A percentile compares a stretch with the other conserved stretches of the same genome.
These are phyloP conservation scores for Neopestalotiopsis sp. DNA, from an alignment of 2,329 filamentous ascomycete species.

Conservation along the genomic window DNA sequence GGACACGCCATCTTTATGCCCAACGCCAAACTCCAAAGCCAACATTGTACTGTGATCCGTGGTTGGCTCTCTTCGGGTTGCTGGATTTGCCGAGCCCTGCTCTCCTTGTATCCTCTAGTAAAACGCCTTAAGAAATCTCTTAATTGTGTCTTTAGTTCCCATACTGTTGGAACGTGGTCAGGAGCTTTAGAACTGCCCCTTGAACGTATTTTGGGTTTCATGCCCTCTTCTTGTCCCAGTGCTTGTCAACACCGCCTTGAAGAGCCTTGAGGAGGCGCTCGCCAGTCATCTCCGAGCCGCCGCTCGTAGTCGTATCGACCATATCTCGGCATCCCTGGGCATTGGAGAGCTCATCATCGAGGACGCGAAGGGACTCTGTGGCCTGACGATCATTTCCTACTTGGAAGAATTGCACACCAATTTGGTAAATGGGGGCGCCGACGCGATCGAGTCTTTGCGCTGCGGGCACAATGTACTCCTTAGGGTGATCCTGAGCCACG, in stretches of 20 bases:
- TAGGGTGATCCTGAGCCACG: constrained; percentile 78
- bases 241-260: constrained; percentile 75
- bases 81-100: too few relatives aligned
- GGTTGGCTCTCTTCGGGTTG: too few relatives aligned
- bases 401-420: constrained; percentile 96
- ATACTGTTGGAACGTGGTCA: neutral
- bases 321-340: constrained; percentile 76
- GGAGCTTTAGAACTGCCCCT: neutral
- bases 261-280: constrained; percentile 83
- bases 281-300: constrained; percentile 59
- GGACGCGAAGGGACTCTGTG: constrained; percentile 65
- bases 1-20: neutral
- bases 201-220: neutral
- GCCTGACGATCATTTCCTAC: constrained; percentile 78
- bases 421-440: constrained; percentile 77
- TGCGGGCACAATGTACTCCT: constrained; percentile 68
- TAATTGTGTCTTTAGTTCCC: neutral
- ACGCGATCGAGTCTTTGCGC: constrained; percentile 74
- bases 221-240: constrained; percentile 57
- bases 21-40: neutral
- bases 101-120: neutral
- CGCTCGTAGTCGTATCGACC: constrained; percentile 87
- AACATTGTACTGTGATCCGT: neutral
- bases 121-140: neutral
- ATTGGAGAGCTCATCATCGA: constrained; percentile 74